phyloP scores from a whole-genome alignment of 2,329 filamentous ascomycete species.

The Pleoardoris graminearum region DNA sequence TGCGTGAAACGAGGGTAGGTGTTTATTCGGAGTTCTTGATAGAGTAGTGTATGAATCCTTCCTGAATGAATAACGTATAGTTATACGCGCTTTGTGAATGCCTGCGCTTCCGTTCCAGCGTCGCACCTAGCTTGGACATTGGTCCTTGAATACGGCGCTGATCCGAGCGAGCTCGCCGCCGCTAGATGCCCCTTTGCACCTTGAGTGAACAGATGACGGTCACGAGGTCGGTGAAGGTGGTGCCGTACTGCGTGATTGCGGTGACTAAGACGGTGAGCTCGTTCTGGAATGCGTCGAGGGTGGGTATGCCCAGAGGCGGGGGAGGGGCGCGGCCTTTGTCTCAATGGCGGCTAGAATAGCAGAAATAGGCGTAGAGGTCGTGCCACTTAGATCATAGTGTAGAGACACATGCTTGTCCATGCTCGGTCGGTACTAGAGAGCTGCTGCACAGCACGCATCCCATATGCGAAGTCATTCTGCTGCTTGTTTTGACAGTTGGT shows the following conservation, averaged over 20 bases:
- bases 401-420: constrained; percentile 66
- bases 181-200: constrained; percentile 65
- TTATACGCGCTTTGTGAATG: too few species aligned
- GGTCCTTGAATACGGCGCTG: too few species aligned
- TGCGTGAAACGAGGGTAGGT: too few species aligned
- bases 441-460: constrained; percentile 67
- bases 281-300: constrained; percentile 65
- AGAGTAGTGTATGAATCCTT: too few species aligned
- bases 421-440: constrained; percentile 68
- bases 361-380: constrained; percentile 52
- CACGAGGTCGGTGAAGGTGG: constrained; percentile 65
- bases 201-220: constrained; percentile 75
- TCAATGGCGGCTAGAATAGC: constrained; percentile 71
- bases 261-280: constrained; percentile 72
- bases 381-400: constrained; percentile 72
- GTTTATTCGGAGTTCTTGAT: too few species aligned
- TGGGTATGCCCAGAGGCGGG: constrained; percentile 81
- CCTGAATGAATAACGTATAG: too few species aligned
- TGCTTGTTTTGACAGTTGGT: constrained; percentile 62
- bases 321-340: constrained; percentile 74
- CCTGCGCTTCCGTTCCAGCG: too few species aligned
- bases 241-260: constrained; percentile 70
- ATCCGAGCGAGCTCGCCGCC: too few species aligned
- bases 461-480: constrained; percentile 68
- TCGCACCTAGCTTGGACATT: too few species aligned